Evolutionary conservation across 495 filamentous ascomycete genomes (phyloP), one percentile per base, ranked within the genome.

Genomic region (Xylaria cubensis): DNA sequence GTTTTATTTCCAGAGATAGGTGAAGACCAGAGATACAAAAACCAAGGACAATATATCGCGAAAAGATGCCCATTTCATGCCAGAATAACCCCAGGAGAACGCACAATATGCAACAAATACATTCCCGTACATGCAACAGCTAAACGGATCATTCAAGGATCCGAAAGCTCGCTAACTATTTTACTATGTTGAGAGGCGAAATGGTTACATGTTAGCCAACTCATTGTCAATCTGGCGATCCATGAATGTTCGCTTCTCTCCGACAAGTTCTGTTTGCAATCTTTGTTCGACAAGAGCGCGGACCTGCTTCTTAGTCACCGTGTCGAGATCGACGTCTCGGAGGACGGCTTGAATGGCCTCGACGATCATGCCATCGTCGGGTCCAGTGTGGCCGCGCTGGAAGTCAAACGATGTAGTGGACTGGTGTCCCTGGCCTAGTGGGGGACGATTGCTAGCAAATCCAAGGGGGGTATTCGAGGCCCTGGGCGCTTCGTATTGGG

Each of bases 271-370:
- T 13, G 93, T 95, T 83, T 97, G 94, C 64, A 99, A 82, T 76
- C 94, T 87, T 81, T 97, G 94, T 84, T 99, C 96, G 34, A 97
- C 94, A 62, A 98, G 86, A 15, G 92, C 94, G 63, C 93, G 88
- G 68, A 96, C 93, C 86, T 98, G 96, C 84, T 98, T 99, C 90
- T 99, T 99, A 21, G 96, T 99, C 42, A 99, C 94, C 19, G 86
- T 95, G 80, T 99, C 96, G 26, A 99, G 83, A 82, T 99, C 94
- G 3, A 97, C 94, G 77, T 97, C 95, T n/a, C 87, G 83, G 72
- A 99, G 84, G 77, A 94, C 94, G 63, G 84, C 81, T 74, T 93
- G 92, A 72, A 98, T 93, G 13, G 92, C 92, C 66, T 97, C 93
- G 53, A 92, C 84, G 69, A 99, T 98, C 70, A 82, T 83, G 65